Evolutionary conservation across 169 alveolate genomes (phyloP), one percentile per base, ranked within the genome.

Genomic region (Plasmodium ovale): DNA sequence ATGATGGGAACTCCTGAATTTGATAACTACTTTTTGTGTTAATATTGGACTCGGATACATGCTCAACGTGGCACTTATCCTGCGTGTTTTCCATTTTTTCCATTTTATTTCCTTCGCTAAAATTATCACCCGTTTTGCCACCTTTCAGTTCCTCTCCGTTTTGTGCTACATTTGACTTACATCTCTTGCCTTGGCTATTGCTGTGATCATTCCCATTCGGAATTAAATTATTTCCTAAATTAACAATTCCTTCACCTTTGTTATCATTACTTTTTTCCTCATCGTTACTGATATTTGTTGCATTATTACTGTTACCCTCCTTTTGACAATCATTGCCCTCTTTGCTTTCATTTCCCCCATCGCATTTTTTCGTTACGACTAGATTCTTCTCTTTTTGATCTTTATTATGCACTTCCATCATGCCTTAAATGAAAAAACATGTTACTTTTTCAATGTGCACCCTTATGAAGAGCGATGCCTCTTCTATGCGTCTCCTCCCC

Each of bases 21-120:
- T 14, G 16, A 58, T 58, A 16, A 58, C 6, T 58, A n/a, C 27
- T 58, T 58, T n/a, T n/a, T n/a, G n/a, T n/a, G n/a, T n/a, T n/a
- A n/a, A n/a, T n/a, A n/a, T n/a, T n/a, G n/a, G n/a, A n/a, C n/a
- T n/a, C n/a, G n/a, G n/a, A n/a, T n/a, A n/a, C n/a, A n/a, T n/a
- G n/a, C n/a, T n/a, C n/a, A n/a, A n/a, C 56, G 12, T 47, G 1
- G 56, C 16, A 47, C 16, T 47, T 47, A 14, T 14, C 25, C 39
- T 67, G 16, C 19, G 19, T 35, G 9, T 12, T 25, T 39, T 29
- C 68, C 14, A 58, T 47, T 37, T 44, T 33, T 37, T 47, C 33
- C 51, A 21, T 42, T 58, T 58, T 14, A 35, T 72, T 21, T n/a
- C 68, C 25, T n/a, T n/a, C n/a, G n/a, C n/a, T n/a, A n/a, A n/a